Evolutionary conservation across 2,329 filamentous ascomycete species (phyloP), one percentile per base, ranked within the genome.

Genomic region (Cytospora schulzeri): DNA sequence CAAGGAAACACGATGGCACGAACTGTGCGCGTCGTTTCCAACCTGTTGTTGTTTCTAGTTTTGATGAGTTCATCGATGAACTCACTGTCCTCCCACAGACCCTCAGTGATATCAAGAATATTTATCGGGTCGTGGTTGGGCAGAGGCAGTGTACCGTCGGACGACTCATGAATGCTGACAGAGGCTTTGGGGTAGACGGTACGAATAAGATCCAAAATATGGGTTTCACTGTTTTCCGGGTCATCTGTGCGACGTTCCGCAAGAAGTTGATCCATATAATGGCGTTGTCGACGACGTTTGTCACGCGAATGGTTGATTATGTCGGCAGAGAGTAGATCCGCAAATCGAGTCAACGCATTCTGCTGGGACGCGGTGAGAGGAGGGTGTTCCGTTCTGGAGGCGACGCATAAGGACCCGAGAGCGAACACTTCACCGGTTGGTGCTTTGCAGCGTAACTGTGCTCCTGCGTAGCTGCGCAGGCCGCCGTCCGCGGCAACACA

Each of bases 401-500:
- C 76, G 17, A 81, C 74, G n/a, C 79, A 81, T 4, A 81, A 69
- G 1, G 78, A 77, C 2, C 79, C 79, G 3, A 81, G 73, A 0
- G 73, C 75, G 19, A 80, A 73, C 4, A 71, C 71, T 41, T 79
- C 74, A 1, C 77, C 79, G 9, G 70, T 73, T 41, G 78, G 77
- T 22, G 76, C 74, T 60, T 78, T 73, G 53, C 77, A 75, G 3
- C 75, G 75, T 0, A 80, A 71, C 1, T 74, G 76, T 0, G 75
- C 76, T 22, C 79, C 79, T 1, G 78, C 79, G 58, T 81, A 81
- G 0, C 76, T 76, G 8, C 70, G 66, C 4, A 81, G 69, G 2
- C 79, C 78, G 2, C 79, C 78, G 4, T 77, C 77, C 0, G 71
- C 56, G 14, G 77, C 74, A 17, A 79, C 79, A 33, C 78, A 73